Base-by-base conservation (phyloP, 495 filamentous ascomycete species). In the Monascus purpureus region DNA sequence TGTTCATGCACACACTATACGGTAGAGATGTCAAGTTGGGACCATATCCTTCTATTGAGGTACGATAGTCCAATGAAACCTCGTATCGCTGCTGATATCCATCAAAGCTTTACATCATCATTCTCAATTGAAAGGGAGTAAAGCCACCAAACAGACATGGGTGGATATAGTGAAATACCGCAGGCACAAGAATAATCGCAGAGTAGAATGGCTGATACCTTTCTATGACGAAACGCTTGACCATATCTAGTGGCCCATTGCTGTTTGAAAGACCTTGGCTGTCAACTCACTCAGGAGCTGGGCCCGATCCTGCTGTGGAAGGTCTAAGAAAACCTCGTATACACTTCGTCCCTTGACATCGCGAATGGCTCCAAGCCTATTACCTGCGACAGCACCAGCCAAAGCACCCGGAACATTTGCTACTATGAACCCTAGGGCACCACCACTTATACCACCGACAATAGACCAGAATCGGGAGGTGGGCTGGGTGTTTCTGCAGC, bases 341-440 rank as follows among this genome's bases (percentile, higher is more conserved):
- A 97, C 92, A 58, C 81, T 90, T 75, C 95, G 94, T 7, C 88
- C 88, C 55, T 75, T 80, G 11, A 79, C 71, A 62, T 97, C 90
- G 25, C 90, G 65, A 3, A 97, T 70, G 3, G 82, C 81, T 8
- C 90, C 90, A 6, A 97, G 50, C 31, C 85, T 61, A 50, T 94
- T 96, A 20, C 90, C 90, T 3, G 88, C 90, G 13, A 94, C 86
- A 1, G 83, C 86, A 3, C 90, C 90, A 11, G 88, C 92, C 13
- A 96, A 38, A 34, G 84, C 72, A 0, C 90, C 90, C 0, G 90
- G 83, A 13, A 93, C 67, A 47, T 94, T 96, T 5, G 76, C 90
- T 2, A 94, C 71, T 42, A 97, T 97, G 44, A 94, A 97, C 0
- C 90, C 90, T 52, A 97, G 68, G 4, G 84, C 83, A 28, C 80